phyloP scores from a whole-genome alignment of 1,139 yeast species.

The Hemisphaericaspora xylanilytica region DNA sequence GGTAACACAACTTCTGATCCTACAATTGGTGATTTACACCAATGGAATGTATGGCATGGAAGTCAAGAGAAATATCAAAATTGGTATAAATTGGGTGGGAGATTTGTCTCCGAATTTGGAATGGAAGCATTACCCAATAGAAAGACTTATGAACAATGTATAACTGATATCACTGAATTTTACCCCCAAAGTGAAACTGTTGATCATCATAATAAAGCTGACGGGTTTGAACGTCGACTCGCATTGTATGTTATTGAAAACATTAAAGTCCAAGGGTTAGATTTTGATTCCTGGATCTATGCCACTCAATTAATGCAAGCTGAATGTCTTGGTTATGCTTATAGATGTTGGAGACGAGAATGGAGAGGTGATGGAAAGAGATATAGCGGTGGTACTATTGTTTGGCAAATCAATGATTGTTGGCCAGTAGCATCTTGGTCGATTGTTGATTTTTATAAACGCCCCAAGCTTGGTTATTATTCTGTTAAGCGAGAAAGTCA shows the following conservation, averaged over 20 bases:
- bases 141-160: slow-evolving; percentile 27
- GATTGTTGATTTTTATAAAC: slow-evolving; percentile 35
- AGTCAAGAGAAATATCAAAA: slow-evolving; percentile 42
- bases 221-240: slow-evolving; percentile 43
- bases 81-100: slow-evolving; percentile 38
- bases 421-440: slow-evolving; percentile 54
- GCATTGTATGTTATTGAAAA: slow-evolving; percentile 47
- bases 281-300: slow-evolving; percentile 43
- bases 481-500: slow-evolving; percentile 43
- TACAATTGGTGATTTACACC: slow-evolving; percentile 45
- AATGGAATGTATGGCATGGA: slow-evolving; percentile 54
- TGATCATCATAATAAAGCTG: slow-evolving; percentile 43
- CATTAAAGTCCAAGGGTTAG: slow-evolving; percentile 28
- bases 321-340: slow-evolving; percentile 48
- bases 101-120: slow-evolving; percentile 49
- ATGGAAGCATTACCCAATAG: slow-evolving; percentile 40
- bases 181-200: slow-evolving; percentile 37
- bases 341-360: slow-evolving; percentile 44
- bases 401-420: slow-evolving; percentile 54
- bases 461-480: slow-evolving; percentile 46
- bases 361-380: slow-evolving; percentile 38
- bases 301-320: slow-evolving; percentile 50
- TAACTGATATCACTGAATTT: slow-evolving; percentile 29
- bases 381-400: slow-evolving; percentile 41
- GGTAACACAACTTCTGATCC: slow-evolving; percentile 31